Evolutionary conservation across 371 early-diverging fungal species (phyloP).

Genomic region (Saksenaea oblongispora): DNA sequence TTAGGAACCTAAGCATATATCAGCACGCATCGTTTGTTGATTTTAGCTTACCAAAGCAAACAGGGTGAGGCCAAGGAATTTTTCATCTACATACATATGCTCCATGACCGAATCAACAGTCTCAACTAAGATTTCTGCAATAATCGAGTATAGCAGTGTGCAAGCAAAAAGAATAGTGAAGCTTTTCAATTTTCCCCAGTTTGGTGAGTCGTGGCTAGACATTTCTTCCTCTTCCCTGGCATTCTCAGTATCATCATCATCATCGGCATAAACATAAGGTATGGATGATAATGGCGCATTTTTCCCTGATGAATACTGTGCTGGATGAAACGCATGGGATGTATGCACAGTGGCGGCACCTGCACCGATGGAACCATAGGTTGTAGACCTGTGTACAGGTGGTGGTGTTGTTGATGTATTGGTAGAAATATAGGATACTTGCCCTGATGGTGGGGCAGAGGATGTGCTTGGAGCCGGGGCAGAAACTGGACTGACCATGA

Average conservation of each 20-base stretch:
- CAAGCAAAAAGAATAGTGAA: conserved; percentile 78
- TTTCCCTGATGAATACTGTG: background rate
- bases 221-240: conserved; percentile 66
- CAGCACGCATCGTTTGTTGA: background rate
- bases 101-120: conserved; percentile 77
- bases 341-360: background rate
- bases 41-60: conserved; percentile 76
- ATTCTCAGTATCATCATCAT: conserved; percentile 37
- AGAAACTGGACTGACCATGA: background rate
- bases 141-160: conserved; percentile 84
- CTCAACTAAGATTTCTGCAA: conserved; percentile 85
- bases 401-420: background rate
- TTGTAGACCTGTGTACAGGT: background rate
- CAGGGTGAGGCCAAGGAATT: conserved; percentile 88
- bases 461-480: background rate
- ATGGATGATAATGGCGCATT: conserved; percentile 5
- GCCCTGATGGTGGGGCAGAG: background rate
- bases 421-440: background rate
- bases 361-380: background rate
- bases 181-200: conserved; percentile 86
- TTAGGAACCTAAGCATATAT: conserved; percentile 65
- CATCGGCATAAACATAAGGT: conserved; percentile 34
- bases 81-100: conserved; percentile 72
- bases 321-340: background rate
- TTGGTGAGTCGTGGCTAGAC: conserved; percentile 91